Evolutionary conservation across 345 rosid genomes (phyloP), one percentile per base, ranked within the genome.

Genomic region (Triadica sebifera): DNA sequence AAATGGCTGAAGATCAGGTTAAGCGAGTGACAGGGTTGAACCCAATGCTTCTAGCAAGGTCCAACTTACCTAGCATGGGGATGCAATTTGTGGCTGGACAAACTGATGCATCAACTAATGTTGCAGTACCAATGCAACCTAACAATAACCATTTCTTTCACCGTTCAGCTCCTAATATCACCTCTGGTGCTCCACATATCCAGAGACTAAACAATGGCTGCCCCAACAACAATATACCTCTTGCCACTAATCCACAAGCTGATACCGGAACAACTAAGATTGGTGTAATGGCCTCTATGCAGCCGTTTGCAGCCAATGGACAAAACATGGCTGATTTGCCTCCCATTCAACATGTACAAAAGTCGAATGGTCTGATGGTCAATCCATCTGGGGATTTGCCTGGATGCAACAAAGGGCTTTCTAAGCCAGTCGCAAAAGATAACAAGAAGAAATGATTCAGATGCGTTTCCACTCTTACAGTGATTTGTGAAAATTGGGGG

Each of bases 1-100:
- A 93, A 87, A 92, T 95, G 99, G 99, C 96, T 17, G 99, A 95
- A 85, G 99, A 95, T 84, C 93, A 93, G 6, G 97, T 94, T 10
- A 94, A 93, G 80, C 84, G 87, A 74, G 90, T 90, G 74, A 91
- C 97, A 12, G 98, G 98, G 77, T 79, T 89, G 81, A 91, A 90
- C 77, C 99, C 98, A 1, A 67, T 87, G 78, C 81, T 87, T 72
- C 84, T 89, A 8, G 83, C 89, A 60, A 85, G 89, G 80, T 79
- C 93, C 34, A 88, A 60, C 69, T 57, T 58, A 49, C 69, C 72
- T 3, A 19, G 37, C 63, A 70, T 70, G 68, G 76, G 75, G 19
- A 49, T 70, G 78, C 78, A 60, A 58, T 65, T 73, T 58, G 62
- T 65, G 7, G 59, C 72, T 46, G 68, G 78, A 29, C 80, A 63